A percentile compares a stretch with the other conserved stretches of the same genome.
Evolutionary conservation across 2,329 filamentous ascomycete species (phyloP).

Genomic region (Penicillium sp.): DNA sequence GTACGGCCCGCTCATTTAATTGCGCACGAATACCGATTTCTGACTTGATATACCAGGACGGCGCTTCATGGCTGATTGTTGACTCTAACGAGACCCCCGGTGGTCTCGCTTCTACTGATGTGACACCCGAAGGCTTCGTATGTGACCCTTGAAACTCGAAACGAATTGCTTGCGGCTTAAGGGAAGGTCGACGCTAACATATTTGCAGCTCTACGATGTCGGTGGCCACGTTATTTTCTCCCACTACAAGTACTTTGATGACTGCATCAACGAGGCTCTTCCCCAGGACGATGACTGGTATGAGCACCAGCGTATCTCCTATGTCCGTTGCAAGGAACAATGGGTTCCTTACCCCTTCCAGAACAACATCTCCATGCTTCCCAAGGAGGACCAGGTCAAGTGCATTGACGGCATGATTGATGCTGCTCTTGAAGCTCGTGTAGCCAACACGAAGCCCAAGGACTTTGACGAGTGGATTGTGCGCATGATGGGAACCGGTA

Average conservation of each 20-base stretch:
- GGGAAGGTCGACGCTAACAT: conserved; percentile 20
- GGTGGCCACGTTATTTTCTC: conserved; percentile 99
- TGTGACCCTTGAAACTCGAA: conserved; percentile 51
- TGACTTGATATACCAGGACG: conserved; percentile 65
- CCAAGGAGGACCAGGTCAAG: conserved; percentile 94
- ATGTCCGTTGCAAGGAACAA: conserved; percentile 92
- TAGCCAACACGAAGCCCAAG: conserved; percentile 88
- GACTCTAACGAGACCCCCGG: conserved; percentile 91
- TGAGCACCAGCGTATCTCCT: conserved; percentile 97
- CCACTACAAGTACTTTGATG: conserved; percentile 99
- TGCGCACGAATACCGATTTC: conserved; percentile 7
- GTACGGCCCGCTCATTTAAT: conserved; percentile 55
- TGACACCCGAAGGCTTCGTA: conserved; percentile 96
- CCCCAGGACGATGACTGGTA: conserved; percentile 96
- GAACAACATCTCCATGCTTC: conserved; percentile 99
- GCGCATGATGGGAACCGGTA: conserved; percentile 84
- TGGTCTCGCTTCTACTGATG: conserved; percentile 93
- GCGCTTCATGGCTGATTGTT: conserved; percentile 93
- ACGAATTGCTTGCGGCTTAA: not conserved
- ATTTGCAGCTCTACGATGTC: conserved; percentile 87
- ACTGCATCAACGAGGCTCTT: conserved; percentile 95
- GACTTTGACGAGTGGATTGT: conserved; percentile 99
- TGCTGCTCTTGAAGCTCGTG: conserved; percentile 83
- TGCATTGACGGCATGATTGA: conserved; percentile 97
- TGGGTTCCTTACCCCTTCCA: conserved; percentile 99